phyloP scores from a whole-genome alignment of 2,329 filamentous ascomycete species.

The Ascocoryne sarcoides region DNA sequence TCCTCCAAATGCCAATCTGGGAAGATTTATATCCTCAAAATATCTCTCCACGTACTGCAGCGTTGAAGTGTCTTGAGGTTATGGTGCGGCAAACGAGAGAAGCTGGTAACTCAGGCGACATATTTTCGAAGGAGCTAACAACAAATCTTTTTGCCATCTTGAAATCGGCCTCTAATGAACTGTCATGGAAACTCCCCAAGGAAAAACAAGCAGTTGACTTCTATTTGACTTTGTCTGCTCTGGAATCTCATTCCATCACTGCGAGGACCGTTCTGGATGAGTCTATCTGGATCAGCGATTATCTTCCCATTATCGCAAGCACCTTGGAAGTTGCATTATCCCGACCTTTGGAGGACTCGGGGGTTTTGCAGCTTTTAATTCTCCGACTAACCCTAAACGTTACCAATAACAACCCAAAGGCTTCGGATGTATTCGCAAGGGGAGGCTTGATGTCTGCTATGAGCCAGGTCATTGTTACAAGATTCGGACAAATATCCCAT shows the following conservation, averaged over 20 bases:
- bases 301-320: conserved; percentile 43
- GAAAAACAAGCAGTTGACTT: conserved; percentile 29
- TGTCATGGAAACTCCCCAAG: conserved; percentile 20
- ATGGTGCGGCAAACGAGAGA: conserved; percentile 44
- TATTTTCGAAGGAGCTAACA: conserved; percentile 41
- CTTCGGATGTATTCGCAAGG: conserved; percentile 62
- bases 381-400: conserved; percentile 73
- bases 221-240: conserved; percentile 37
- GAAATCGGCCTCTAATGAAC: conserved; percentile 15
- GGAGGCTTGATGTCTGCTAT: conserved; percentile 43
- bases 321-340: conserved; percentile 34
- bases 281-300: conserved; percentile 39
- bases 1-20: conserved; percentile 53
- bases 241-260: conserved; percentile 46
- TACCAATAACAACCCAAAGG: conserved; percentile 68
- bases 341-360: conserved; percentile 30
- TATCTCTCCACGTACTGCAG: conserved; percentile 55
- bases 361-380: conserved; percentile 24
- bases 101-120: conserved; percentile 37
- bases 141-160: conserved; percentile 41
- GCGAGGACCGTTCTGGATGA: conserved; percentile 37
- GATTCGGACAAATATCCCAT: conserved; percentile 40
- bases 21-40: conserved; percentile 38
- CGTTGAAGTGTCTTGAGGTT: conserved; percentile 54
- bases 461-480: conserved; percentile 41